Percentiles rank a stretch among this genome's conserved stretches.
Conservation (phyloP, 495 filamentous ascomycete genomes). For the Aspergillus avenaceus region DNA sequence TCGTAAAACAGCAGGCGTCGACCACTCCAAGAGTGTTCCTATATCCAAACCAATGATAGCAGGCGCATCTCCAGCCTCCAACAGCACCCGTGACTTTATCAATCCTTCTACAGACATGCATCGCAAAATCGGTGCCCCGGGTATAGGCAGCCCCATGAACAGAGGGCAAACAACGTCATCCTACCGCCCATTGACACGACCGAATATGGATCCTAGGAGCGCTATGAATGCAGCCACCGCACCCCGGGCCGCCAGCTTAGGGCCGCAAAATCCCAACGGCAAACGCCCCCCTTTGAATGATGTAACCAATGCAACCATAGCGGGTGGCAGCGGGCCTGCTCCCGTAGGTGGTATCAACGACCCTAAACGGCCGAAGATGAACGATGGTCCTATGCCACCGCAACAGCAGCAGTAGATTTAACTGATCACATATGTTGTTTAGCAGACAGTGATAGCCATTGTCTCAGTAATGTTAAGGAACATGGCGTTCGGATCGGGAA, state of each 20-base stretch:
- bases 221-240: conserved; percentile 12
- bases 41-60: conserved; percentile 46
- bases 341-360: conserved; percentile 23
- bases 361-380: conserved; percentile 28
- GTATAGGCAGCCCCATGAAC: conserved; percentile 33
- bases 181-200: conserved; percentile 42
- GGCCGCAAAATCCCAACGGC: conserved; percentile 34
- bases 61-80: conserved; percentile 24
- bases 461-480: background rate
- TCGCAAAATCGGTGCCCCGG: conserved; percentile 71
- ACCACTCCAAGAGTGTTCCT: conserved; percentile 69
- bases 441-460: no score
- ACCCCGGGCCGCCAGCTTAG: conserved; percentile 21
- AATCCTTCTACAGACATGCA: conserved; percentile 67
- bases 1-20: conserved; percentile 83
- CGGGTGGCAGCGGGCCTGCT: conserved; percentile 18
- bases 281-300: conserved; percentile 49
- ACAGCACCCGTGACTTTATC: conserved; percentile 46
- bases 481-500: background rate
- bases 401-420: conserved; percentile 5
- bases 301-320: conserved; percentile 42
- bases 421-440: no score
- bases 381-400: background rate
- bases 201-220: conserved; percentile 29
- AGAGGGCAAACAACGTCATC: conserved; percentile 38